A percentile compares a stretch with the other conserved stretches of the same genome.
phyloP scores from a whole-genome alignment of 2,329 filamentous ascomycete species.

The Leptographium wingfieldii region DNA sequence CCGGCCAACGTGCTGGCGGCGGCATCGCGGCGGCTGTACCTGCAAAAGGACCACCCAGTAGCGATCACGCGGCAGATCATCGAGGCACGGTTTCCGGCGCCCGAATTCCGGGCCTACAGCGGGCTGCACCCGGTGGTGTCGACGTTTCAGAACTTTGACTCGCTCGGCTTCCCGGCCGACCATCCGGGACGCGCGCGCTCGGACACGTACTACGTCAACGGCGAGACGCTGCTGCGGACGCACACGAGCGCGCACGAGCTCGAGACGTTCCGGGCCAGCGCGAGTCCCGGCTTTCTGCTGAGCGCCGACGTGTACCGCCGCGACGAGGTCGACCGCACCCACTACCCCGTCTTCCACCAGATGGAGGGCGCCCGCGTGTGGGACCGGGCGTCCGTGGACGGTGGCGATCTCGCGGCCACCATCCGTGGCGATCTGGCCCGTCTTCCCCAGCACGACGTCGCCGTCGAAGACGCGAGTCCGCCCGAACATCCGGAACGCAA shows the following conservation, averaged over 20 bases:
- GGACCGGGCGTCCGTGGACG: conserved; percentile 47
- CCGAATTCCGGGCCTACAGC: conserved; percentile 55
- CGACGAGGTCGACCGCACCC: conserved; percentile 86
- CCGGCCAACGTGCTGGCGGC: conserved; percentile 62
- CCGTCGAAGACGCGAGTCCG: conserved; percentile 75
- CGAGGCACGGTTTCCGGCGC: conserved; percentile 68
- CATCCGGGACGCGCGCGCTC: conserved; percentile 78
- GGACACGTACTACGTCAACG: conserved; percentile 93
- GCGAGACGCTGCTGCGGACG: conserved; percentile 70
- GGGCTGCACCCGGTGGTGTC: conserved; percentile 72
- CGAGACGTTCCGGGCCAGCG: conserved; percentile 61
- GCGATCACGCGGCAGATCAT: conserved; percentile 86
- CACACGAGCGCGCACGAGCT: conserved; percentile 93
- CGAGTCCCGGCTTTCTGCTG: conserved; percentile 69
- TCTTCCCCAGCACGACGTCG: conserved; percentile 61
- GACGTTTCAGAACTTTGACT: conserved; percentile 85
- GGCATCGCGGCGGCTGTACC: conserved; percentile 68
- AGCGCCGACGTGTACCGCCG: conserved; percentile 90
- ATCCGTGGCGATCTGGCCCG: conserved; percentile 58
- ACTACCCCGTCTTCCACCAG: conserved; percentile 96
- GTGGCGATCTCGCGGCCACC: conserved; percentile 46
- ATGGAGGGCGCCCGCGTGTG: conserved; percentile 93
- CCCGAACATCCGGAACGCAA: conserved; percentile 67
- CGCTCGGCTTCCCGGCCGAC: conserved; percentile 78
- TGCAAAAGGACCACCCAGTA: conserved; percentile 82